These are phyloP conservation scores for Sequoia sempervirens DNA, from an alignment of 75 land plant species.

Conservation along the genomic window DNA sequence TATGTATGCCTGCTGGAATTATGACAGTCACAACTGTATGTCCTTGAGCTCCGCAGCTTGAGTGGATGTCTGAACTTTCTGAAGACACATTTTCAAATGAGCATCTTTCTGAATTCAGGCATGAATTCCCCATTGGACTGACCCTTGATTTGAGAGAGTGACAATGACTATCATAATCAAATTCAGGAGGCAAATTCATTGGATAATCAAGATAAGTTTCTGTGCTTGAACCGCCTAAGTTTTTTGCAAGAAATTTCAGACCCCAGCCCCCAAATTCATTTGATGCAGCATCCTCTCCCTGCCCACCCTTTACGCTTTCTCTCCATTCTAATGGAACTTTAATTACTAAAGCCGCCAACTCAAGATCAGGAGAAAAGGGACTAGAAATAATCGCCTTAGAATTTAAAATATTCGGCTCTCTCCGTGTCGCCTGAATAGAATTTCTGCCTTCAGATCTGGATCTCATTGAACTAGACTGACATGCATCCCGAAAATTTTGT, in stretches of 20 bases:
- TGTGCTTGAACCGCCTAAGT: constrained; percentile 6
- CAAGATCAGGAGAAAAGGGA: constrained; percentile 26
- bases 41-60: neutral
- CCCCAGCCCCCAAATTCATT: constrained; percentile 17
- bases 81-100: neutral
- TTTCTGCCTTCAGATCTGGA: constrained; percentile 3
- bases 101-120: neutral
- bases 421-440: neutral
- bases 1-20: constrained; percentile 65
- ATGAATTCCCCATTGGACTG: neutral
- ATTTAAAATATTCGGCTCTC: constrained; percentile 1
- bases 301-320: constrained; percentile 31
- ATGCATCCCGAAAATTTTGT: constrained; percentile 1
- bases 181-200: constrained; percentile 2
- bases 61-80: constrained; percentile 1
- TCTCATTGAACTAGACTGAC: constrained; percentile 3
- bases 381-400: neutral
- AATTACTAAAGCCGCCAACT: constrained; percentile 44
- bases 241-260: constrained; percentile 12
- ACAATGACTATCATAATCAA: neutral
- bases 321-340: constrained; percentile 38
- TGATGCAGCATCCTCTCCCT: constrained; percentile 7
- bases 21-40: constrained; percentile 27
- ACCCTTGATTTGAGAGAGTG: neutral
- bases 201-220: constrained; percentile 1